A percentile compares a stretch with the other conserved stretches of the same genome.
These are phyloP conservation scores for Eucalyptus decipiens DNA, from an alignment of 345 rosid genomes.

Conservation along the genomic window DNA sequence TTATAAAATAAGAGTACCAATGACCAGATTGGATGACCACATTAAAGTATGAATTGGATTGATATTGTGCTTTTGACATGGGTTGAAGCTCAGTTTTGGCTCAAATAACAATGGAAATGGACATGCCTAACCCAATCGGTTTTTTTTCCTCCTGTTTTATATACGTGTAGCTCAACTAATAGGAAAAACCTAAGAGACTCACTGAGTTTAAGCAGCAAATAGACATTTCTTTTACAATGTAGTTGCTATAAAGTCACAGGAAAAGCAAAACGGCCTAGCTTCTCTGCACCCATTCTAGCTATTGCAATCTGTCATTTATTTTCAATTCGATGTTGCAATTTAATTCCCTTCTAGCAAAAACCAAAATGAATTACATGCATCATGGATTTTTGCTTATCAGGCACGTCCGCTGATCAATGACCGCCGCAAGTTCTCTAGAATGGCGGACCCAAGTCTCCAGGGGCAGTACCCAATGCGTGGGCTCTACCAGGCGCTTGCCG, in stretches of 20 bases:
- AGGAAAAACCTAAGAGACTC: background rate
- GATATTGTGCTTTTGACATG: background rate
- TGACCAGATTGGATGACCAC: background rate
- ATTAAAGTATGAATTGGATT: background rate
- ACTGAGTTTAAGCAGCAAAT: background rate
- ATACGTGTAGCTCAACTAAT: background rate
- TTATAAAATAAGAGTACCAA: background rate
- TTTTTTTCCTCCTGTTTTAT: background rate
- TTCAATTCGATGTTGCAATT: background rate
- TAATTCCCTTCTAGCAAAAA: background rate
- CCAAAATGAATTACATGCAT: background rate
- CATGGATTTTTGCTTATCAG: conserved; percentile 17
- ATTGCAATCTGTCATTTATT: background rate
- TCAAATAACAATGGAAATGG: background rate
- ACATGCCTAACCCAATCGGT: background rate
- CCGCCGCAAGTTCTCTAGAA: conserved; percentile 58
- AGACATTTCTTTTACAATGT: background rate
- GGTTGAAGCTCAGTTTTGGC: background rate
- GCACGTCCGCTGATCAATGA: conserved; percentile 84
- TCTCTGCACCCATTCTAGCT: background rate
- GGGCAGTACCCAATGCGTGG: conserved; percentile 86
- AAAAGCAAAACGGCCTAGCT: background rate
- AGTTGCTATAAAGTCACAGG: background rate
- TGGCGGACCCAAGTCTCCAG: conserved; percentile 76
- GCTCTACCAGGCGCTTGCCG: conserved; percentile 89